Evolutionary conservation across 2,329 filamentous ascomycete genomes (phyloP).

Genomic region (Sporothrix schenckii): DNA sequence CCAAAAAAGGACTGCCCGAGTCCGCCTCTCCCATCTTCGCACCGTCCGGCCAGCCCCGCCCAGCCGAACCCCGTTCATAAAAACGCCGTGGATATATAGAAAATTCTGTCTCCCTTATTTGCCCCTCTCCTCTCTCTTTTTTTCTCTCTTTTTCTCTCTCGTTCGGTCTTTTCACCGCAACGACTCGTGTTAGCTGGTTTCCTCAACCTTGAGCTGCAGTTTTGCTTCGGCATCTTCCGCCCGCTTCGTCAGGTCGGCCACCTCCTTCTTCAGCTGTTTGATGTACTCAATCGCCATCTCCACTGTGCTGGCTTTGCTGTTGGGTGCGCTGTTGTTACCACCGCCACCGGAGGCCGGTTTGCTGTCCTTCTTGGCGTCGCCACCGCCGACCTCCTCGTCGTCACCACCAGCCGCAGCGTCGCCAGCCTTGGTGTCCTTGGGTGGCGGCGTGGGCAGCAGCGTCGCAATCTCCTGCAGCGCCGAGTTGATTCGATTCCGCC

Average conservation of each 20-base stretch:
- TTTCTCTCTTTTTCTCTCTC: background rate
- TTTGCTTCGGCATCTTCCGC: slow-evolving; percentile 68
- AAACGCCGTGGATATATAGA: slow-evolving; percentile 20
- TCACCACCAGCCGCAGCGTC: slow-evolving; percentile 43
- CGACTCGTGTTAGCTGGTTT: background rate
- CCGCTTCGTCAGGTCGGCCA: slow-evolving; percentile 64
- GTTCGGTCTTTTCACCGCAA: background rate
- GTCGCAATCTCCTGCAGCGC: slow-evolving; percentile 89
- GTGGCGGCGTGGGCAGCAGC: slow-evolving; percentile 64
- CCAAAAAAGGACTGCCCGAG: background rate
- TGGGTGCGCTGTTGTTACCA: slow-evolving; percentile 53
- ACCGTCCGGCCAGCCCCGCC: background rate
- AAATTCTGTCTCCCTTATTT: background rate
- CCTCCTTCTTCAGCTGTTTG: slow-evolving; percentile 75
- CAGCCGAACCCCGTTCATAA: background rate
- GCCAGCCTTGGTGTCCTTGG: slow-evolving; percentile 41
- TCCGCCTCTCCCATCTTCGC: background rate
- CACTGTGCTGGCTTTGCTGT: slow-evolving; percentile 96
- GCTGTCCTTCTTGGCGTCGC: slow-evolving; percentile 48
- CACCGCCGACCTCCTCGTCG: slow-evolving; percentile 31
- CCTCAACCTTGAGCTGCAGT: slow-evolving; percentile 42
- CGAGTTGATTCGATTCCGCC: slow-evolving; percentile 91
- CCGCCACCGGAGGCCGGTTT: slow-evolving; percentile 38
- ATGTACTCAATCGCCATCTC: slow-evolving; percentile 97
- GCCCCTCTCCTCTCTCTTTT: no score